Percentiles rank a stretch among this genome's conserved stretches.
These are phyloP conservation scores for Diaporthe aspalathi DNA, from an alignment of 2,329 filamentous ascomycete species.

Conservation along the genomic window DNA sequence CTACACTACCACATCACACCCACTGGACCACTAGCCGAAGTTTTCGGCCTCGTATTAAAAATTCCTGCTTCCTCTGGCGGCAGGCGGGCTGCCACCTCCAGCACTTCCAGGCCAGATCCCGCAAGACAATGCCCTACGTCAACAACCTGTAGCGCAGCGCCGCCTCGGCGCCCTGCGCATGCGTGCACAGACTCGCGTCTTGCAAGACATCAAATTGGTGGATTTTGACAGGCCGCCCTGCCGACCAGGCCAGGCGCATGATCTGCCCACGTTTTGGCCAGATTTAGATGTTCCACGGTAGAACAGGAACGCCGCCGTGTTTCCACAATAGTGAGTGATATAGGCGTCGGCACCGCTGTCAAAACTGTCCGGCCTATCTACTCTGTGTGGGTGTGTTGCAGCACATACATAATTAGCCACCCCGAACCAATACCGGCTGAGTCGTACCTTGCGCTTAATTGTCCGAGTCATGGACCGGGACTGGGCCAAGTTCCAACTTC, in stretches of 20 bases:
- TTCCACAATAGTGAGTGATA: neutral
- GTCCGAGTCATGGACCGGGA: conserved; percentile 34
- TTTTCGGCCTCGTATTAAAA: conserved; percentile 10
- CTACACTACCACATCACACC: neutral
- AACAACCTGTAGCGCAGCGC: neutral
- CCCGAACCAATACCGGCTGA: conserved; percentile 24
- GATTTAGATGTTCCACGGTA: conserved; percentile 26
- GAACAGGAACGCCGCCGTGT: neutral
- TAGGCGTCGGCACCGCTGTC: conserved; percentile 5
- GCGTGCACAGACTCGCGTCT: conserved; percentile 15
- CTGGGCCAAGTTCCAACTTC: conserved; percentile 25
- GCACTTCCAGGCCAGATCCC: conserved; percentile 8
- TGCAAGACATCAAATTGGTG: conserved; percentile 12
- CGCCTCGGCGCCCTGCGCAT: too few species aligned
- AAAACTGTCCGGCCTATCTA: neutral
- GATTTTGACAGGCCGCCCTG: conserved; percentile 12
- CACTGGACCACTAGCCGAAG: neutral
- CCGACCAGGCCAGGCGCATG: conserved; percentile 17
- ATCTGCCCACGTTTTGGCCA: conserved; percentile 21
- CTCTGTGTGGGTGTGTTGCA: conserved; percentile 17
- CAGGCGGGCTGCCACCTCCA: conserved; percentile 11
- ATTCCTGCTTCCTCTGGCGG: neutral
- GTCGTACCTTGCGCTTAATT: conserved; percentile 32
- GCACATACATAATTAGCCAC: conserved; percentile 37
- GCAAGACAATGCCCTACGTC: conserved; percentile 20